Percentiles rank a stretch among this genome's conserved stretches.
phyloP scores from a whole-genome alignment of 345 rosid species.

The Murraya paniculata region DNA sequence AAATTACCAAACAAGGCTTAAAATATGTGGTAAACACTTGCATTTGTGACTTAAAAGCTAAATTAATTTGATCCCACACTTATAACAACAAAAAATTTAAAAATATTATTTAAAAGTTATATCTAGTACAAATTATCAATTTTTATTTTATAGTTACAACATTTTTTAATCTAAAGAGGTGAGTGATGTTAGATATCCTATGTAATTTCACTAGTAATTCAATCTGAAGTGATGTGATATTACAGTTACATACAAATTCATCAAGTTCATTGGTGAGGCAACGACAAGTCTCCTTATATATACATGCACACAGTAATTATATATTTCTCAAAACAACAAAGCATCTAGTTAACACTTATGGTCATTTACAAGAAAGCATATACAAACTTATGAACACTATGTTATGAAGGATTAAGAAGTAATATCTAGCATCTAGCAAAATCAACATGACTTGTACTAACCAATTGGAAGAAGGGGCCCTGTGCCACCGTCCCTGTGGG shows the following conservation, averaged over 20 bases:
- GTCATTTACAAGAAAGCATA: background rate
- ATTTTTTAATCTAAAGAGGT: no score
- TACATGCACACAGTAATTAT: background rate
- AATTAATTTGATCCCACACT: no score
- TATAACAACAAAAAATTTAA: no score
- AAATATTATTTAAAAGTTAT: no score
- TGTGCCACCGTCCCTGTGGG: conserved; percentile 42
- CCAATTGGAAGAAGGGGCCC: conserved; percentile 34
- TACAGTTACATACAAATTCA: no score
- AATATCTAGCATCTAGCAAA: background rate
- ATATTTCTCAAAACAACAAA: background rate
- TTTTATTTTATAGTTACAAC: no score
- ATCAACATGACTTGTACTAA: background rate
- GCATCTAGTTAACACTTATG: background rate
- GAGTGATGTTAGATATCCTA: no score
- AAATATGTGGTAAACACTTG: no score
- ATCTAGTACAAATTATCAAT: no score
- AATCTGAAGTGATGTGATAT: no score
- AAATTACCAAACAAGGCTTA: no score
- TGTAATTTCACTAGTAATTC: no score
- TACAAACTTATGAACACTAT: background rate
- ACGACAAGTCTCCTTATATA: background rate
- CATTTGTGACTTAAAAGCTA: fast-evolving
- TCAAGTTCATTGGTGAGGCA: background rate
- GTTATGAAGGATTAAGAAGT: background rate